Base-by-base conservation (phyloP, 2,329 filamentous ascomycete species). In the Clarireedia paspali region DNA sequence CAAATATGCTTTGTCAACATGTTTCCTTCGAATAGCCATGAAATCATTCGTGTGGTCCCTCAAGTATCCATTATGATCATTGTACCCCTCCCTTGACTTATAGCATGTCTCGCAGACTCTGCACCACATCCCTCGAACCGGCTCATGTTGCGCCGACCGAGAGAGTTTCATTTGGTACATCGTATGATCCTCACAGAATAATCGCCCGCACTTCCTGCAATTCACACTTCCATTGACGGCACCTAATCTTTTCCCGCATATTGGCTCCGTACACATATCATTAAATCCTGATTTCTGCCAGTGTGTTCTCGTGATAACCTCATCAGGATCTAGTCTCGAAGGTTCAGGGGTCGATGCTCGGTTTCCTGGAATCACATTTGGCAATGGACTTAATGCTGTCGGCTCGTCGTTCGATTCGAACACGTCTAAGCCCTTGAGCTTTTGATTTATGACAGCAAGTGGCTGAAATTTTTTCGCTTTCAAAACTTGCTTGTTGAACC, bases 111-210 rank as follows among this genome's bases (percentile, higher is more conserved):
- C 94, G 69, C 94, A 99, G 2, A 97, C 92, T 51, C 94, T 77
- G 64, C 89, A 95, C 94, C 94, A 99, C 63, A 89, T 82, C 6
- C 94, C 94, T 59, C 92, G 78, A 1, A 94, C 83, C 0, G 94
- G 92, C 61, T 99, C 94, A 71, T 96, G 90, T 57, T 85, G 81
- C 4, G 94, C 94, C 30, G 91, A 87, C 54, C 91, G 80, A 7
- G 91, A 96, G 10, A 99, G 78, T 75, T 95, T 96, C 88, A 97
- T 97, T 74, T 99, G 92, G 68, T 97, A 99, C 91, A 99, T 96
- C 52, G 94, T 97, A 70, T 99, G 94, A 64, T 92, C 89, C 68
- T 97, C 94, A 71, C 94, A 99, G 69, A 97, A 99, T 42, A 99
- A 74, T 64, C 87, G 86, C 6, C 94, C 94, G 67, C 94, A 99